These are phyloP conservation scores for Oryza glaberrima DNA, from an alignment of 176 grass and related monocot species.

Conservation along the genomic window DNA sequence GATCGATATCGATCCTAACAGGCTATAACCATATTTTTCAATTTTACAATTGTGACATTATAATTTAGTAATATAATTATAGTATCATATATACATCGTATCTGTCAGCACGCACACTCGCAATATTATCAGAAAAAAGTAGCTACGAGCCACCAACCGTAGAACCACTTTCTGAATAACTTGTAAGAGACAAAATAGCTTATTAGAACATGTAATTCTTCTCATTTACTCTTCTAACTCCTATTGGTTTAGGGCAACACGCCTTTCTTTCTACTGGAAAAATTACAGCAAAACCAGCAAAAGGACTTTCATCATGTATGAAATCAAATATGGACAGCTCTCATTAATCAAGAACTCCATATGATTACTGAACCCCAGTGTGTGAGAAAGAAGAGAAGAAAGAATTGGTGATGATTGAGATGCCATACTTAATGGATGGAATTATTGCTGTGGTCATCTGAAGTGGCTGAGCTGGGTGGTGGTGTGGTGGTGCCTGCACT, in stretches of 20 bases:
- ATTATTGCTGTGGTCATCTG: slow-evolving; percentile 39
- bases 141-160: not conserved
- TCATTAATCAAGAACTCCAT: not conserved
- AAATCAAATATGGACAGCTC: not conserved
- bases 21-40: not conserved
- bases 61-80: not conserved
- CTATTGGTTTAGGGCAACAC: not conserved
- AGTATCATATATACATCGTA: not conserved
- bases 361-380: not conserved
- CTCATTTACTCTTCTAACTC: slow-evolving; percentile 7
- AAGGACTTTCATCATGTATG: not conserved
- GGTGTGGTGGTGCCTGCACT: slow-evolving; percentile 54
- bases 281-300: not conserved
- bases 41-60: not conserved
- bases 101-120: not conserved
- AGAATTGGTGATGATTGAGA: not conserved
- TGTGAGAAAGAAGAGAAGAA: not conserved
- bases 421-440: not conserved
- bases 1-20: too few relatives aligned
- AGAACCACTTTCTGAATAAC: slow-evolving; percentile 7
- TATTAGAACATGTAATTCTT: slow-evolving; percentile 11
- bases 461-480: slow-evolving; percentile 49
- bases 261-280: slow-evolving; percentile 6
- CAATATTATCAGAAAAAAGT: not conserved
- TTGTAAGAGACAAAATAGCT: not conserved